Evolutionary conservation across 2,329 filamentous ascomycete genomes (phyloP).

Genomic region (Biscogniauxia marginata): DNA sequence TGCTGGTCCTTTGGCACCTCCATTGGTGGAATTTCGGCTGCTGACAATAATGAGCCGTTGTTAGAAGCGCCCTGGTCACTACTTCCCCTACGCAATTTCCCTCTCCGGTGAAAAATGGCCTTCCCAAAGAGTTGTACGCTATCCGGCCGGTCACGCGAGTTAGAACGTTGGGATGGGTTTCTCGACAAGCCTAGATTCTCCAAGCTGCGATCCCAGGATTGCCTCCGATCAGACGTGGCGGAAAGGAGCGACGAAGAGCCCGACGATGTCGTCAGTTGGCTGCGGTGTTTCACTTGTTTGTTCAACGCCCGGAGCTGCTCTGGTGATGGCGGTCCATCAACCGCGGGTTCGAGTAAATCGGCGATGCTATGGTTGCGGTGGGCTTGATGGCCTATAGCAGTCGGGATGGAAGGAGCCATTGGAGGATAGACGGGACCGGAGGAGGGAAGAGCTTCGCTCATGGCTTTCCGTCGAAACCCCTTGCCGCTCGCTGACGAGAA

Average conservation of each 20-base stretch:
- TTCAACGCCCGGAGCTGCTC: constrained; percentile 57
- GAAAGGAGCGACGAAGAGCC: constrained; percentile 54
- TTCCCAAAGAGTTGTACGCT: constrained; percentile 60
- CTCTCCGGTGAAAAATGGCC: constrained; percentile 56
- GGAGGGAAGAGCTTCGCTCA: constrained; percentile 17
- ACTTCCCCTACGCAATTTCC: constrained; percentile 51
- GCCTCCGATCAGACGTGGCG: constrained; percentile 40
- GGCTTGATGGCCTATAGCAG: constrained; percentile 11
- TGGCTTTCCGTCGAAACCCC: constrained; percentile 21
- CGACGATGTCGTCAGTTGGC: constrained; percentile 52
- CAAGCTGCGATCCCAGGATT: constrained; percentile 49
- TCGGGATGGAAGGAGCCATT: constrained; percentile 10
- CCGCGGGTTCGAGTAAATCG: constrained; percentile 55
- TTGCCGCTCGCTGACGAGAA: constrained; percentile 27
- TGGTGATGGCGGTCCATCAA: constrained; percentile 61
- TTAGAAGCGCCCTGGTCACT: constrained; percentile 47
- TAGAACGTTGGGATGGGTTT: constrained; percentile 56
- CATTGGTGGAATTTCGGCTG: constrained; percentile 40
- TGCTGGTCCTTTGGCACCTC: constrained; percentile 44
- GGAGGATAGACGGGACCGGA: constrained; percentile 19
- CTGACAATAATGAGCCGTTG: constrained; percentile 48
- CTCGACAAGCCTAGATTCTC: constrained; percentile 52
- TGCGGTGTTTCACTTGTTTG: constrained; percentile 51
- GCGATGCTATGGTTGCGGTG: constrained; percentile 25
- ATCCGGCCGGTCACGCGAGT: constrained; percentile 54